Evolutionary conservation across 148 eudicot species (phyloP), one percentile per base, ranked within the genome.

Genomic region (Pouteria glomerata): DNA sequence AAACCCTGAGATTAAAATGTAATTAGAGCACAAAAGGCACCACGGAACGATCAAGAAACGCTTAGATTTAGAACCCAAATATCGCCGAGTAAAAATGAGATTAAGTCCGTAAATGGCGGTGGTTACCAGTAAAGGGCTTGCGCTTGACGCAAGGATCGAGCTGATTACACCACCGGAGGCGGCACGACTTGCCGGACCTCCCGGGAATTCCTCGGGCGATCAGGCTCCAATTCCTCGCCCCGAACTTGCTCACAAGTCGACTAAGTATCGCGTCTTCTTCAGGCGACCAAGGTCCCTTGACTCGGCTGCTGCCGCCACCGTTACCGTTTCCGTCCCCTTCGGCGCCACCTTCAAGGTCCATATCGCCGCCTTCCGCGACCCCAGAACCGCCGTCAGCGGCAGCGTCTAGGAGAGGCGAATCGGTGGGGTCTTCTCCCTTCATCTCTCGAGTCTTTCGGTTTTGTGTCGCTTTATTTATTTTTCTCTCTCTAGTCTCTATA

Each of bases 121-220:
- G 27, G n/a, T 67, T 79, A 88, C 92, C 86, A 55, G 92, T 75
- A 68, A 88, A 88, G 55, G n/a, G n/a, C n/a, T n/a, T n/a, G n/a
- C 31, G 59, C 30, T 26, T 56, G 8, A 56, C 14, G 31, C 59
- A 10, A n/a, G n/a, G n/a, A n/a, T n/a, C n/a, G n/a, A n/a, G n/a
- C n/a, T n/a, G n/a, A n/a, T n/a, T n/a, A n/a, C n/a, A n/a, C n/a
- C n/a, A n/a, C n/a, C n/a, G n/a, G n/a, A n/a, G n/a, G n/a, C n/a
- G n/a, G n/a, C n/a, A 56, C 27, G 31, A 56, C 30, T 56, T 56
- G 13, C 59, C 31, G 31, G 59, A 56, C 14, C 59, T 26, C n/a
- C n/a, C n/a, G n/a, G n/a, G n/a, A n/a, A n/a, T n/a, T n/a, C n/a
- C n/a, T n/a, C n/a, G n/a, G n/a, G n/a, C n/a, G n/a, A n/a, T n/a